Evolutionary conservation across 768 basidiomycete species (phyloP), one percentile per base, ranked within the genome.

Genomic region (Naganishia antarctica): DNA sequence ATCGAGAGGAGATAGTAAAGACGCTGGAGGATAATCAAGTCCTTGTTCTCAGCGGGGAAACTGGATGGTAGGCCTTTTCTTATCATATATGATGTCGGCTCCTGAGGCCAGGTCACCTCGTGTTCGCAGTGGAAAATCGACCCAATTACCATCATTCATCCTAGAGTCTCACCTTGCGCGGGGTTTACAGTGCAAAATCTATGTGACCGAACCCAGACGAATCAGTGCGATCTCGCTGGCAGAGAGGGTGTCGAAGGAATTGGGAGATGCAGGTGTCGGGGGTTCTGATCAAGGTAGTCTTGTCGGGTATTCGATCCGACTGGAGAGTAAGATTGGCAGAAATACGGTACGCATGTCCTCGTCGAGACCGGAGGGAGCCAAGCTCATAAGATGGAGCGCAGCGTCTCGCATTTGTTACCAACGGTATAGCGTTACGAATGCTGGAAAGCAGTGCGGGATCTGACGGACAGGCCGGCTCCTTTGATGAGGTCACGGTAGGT

Each of bases 181-280:
- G 66, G 96, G 93, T 26, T 84, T 81, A 70, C 82, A 83, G 60
- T 94, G 91, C 81, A 94, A 87, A 76, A 88, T 99, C 70, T 91
- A 85, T 71, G 94, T 91, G 69, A 97, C 94, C 4, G 93, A 98
- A 73, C 94, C 94, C 5, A 84, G 94, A 46, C 85, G 94, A 44
- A 98, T 98, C 68, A 93, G 91, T 60, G 93, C 94, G 1, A 89
- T 97, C 53, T 97, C 94, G 0, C 83, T 98, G 7, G 94, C 94
- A 0, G 90, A 94, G 69, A 86, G 91, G 78, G 94, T 98, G 32
- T 92, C 94, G 21, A 84, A 84, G 49, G 94, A 99, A 76, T 80
- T 99, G 3, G 94, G 94, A 8, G 94, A 99, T 70, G 50, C 65
- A 25, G 50, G 65, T 3, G 61, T 57, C 9, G 61, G 65, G 1